Percentiles rank a stretch among this genome's conserved stretches.
Conservation (phyloP, 345 rosid genomes). For the Hirschfeldia incana region DNA sequence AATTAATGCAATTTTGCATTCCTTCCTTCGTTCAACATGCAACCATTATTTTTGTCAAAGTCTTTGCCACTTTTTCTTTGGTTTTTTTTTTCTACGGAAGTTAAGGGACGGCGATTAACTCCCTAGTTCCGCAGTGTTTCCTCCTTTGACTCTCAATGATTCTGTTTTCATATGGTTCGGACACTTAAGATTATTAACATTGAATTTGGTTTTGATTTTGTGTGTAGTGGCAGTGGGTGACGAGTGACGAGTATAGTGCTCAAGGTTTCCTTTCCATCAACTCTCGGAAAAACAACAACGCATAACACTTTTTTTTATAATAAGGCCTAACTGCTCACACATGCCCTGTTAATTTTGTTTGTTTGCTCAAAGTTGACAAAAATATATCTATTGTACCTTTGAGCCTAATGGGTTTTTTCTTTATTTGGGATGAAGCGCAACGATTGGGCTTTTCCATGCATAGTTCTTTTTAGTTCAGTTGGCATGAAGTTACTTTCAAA, state of each 20-base stretch:
- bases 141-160: not conserved
- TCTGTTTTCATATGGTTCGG: not conserved
- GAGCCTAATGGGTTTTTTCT: not conserved
- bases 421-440: not conserved
- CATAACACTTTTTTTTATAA: not conserved
- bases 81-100: not conserved
- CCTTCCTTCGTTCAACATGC: not conserved
- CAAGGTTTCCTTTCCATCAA: not conserved
- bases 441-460: no score
- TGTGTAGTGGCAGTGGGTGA: not conserved
- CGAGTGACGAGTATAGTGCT: not conserved
- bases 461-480: no score
- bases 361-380: not conserved
- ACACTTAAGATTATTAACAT: not conserved
- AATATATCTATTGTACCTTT: not conserved
- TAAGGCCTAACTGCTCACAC: not conserved
- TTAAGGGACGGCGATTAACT: not conserved
- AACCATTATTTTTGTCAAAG: constrained; percentile 17
- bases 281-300: not conserved
- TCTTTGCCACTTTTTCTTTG: not conserved
- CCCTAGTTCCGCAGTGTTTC: not conserved
- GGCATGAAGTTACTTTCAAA: not conserved
- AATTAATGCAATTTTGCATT: constrained; percentile 17
- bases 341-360: not conserved
- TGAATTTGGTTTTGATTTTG: not conserved